Evolutionary conservation across 2,329 filamentous ascomycete species (phyloP).

Genomic region (Diaporthe eres): DNA sequence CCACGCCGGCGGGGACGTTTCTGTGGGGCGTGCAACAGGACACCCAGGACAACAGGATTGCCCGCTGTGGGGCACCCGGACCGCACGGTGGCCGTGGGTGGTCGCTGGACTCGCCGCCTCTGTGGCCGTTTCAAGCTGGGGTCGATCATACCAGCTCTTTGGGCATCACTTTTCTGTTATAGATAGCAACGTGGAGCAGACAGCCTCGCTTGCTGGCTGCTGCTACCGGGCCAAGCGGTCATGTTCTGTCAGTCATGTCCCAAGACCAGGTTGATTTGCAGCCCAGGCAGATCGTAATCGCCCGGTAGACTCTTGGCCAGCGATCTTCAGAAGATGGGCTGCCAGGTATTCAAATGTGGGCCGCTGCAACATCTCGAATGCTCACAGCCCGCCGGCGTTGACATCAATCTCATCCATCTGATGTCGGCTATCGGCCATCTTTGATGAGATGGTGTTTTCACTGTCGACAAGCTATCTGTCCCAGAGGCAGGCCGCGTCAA

Average conservation of each 20-base stretch:
- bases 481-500: slow-evolving; percentile 20
- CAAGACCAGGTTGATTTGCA: neutral
- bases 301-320: slow-evolving; percentile 19
- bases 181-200: neutral
- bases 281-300: slow-evolving; percentile 27
- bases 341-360: slow-evolving; percentile 14
- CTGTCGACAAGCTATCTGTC: neutral
- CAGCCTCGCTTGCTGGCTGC: neutral
- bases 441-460: neutral
- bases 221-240: neutral
- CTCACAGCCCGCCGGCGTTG: neutral
- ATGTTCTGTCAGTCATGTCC: neutral
- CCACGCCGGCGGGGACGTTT: slow-evolving; percentile 19
- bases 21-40: slow-evolving; percentile 21
- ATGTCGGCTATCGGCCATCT: neutral
- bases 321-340: neutral
- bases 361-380: neutral
- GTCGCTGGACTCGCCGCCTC: neutral
- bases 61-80: neutral
- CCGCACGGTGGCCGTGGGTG: neutral
- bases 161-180: neutral
- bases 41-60: neutral
- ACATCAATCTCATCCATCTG: neutral
- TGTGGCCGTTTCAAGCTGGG: slow-evolving; percentile 22
- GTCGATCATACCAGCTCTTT: slow-evolving; percentile 24